Conservation (phyloP, 805 yeast species). For the Kuraishia capsulata region DNA sequence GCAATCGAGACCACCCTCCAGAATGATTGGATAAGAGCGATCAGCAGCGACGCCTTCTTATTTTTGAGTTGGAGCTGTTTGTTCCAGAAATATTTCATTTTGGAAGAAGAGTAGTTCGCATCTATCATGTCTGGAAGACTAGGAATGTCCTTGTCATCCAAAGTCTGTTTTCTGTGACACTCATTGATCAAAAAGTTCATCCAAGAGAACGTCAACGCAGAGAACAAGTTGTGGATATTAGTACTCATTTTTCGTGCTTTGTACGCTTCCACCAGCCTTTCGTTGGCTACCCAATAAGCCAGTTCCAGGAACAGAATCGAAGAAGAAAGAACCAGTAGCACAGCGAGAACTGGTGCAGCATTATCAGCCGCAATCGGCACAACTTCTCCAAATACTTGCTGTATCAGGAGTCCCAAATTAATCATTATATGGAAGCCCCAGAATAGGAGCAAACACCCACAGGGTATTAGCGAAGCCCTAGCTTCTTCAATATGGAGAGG, state of each 20-base stretch:
- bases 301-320: slow-evolving; percentile 30
- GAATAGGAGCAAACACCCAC: slow-evolving; percentile 28
- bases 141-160: slow-evolving; percentile 30
- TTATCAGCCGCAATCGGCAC: slow-evolving; percentile 6
- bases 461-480: slow-evolving; percentile 25
- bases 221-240: slow-evolving; percentile 49
- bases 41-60: slow-evolving; percentile 17
- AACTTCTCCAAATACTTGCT: slow-evolving; percentile 5
- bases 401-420: slow-evolving; percentile 2
- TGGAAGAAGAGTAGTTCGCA: slow-evolving; percentile 21
- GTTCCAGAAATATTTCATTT: slow-evolving; percentile 25
- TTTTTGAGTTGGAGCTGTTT: slow-evolving; percentile 15
- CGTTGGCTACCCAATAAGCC: slow-evolving; percentile 28
- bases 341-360: not conserved
- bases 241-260: slow-evolving; percentile 18
- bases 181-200: slow-evolving; percentile 76
- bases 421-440: slow-evolving; percentile 25
- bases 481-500: slow-evolving; percentile 38
- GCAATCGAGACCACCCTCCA: slow-evolving; percentile 26
- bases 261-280: slow-evolving; percentile 24
- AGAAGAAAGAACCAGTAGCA: slow-evolving; percentile 8
- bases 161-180: slow-evolving; percentile 36
- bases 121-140: slow-evolving; percentile 28
- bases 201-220: slow-evolving; percentile 80
- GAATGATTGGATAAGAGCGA: slow-evolving; percentile 27